Evolutionary conservation across 2,329 filamentous ascomycete genomes (phyloP).

Genomic region (Alternaria dauci): DNA sequence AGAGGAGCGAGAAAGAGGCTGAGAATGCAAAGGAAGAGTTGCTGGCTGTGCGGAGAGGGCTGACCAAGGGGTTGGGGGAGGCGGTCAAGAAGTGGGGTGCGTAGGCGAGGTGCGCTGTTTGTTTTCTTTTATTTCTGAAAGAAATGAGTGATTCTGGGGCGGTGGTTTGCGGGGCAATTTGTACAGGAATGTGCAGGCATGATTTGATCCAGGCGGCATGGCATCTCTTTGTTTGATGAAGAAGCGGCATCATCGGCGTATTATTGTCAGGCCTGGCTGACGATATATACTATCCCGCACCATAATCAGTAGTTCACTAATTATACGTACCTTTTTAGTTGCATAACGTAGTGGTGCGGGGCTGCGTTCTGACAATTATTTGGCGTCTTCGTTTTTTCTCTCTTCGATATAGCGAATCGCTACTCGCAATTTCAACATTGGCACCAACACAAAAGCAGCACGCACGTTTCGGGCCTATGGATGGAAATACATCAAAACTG

Average conservation of each 20-base stretch:
- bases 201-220: background rate
- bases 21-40: conserved; percentile 16
- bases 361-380: no score
- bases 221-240: conserved; percentile 1
- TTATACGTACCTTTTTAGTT: no score
- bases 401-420: background rate
- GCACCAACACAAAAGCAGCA: no score
- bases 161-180: background rate
- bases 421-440: background rate
- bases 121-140: background rate
- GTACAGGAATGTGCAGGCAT: background rate
- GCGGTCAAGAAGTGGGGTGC: conserved; percentile 20
- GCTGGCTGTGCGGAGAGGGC: conserved; percentile 7
- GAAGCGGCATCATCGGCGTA: conserved; percentile 6
- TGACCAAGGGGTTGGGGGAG: conserved; percentile 17
- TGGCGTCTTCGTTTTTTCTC: background rate
- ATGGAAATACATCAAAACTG: no score
- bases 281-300: no score
- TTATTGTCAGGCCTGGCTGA: no score
- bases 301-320: no score
- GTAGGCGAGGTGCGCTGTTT: background rate
- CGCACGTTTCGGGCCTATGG: no score
- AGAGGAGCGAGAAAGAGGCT: conserved; percentile 18
- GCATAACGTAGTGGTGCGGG: no score
- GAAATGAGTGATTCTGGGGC: background rate